Evolutionary conservation across 202 grass and related monocot genomes (phyloP), one percentile per base, ranked within the genome.

Genomic region (Hordeum pubiflorum): DNA sequence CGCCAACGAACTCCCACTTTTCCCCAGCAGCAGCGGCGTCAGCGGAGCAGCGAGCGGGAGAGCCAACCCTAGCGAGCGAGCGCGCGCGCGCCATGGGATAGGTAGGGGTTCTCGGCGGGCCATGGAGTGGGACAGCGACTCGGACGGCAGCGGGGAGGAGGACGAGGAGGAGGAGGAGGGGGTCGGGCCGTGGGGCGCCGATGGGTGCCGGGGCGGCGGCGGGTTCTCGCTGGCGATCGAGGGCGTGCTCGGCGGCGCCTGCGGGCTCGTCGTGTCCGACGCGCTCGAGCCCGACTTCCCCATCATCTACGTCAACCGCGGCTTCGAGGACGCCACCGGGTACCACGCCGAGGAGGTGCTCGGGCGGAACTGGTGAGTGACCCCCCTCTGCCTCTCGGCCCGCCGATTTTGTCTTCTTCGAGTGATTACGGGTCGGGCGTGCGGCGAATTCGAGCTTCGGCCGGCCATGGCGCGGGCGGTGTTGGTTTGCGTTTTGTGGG

Each of bases 71-170:
- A 71, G 57, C 20, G 69, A 69, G 55, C 9, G 59, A 32, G 31
- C 31, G 24, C 24, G 31, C 31, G 24, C 24, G 69, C 59, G 55
- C 5, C 46, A 72, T 80, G 86, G 78, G 80, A 69, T 85, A 80
- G 71, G 85, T 17, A 5, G 5, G 48, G 0, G 39, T 82, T 24
- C 76, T n/a, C 13, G 3, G 2, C 8, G 15, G 38, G 60, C 80
- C n/a, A 97, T 97, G 94, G 94, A 97, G 91, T 97, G 94, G 94
- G 94, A 97, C 77, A 97, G 94, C 76, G 94, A 97, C 27, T 93
- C 94, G 2, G 94, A 97, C 57, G 94, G 87, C 10, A 60, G 88
- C 70, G 82, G 79, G 24, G 83, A 69, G 14, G 84, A 84, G 1
- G 86, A 89, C 1, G 89, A 88, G 78, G 88, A 88, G 56, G 84